phyloP scores from a whole-genome alignment of 164 flowering plant species.

The Tetracentron sinense region DNA sequence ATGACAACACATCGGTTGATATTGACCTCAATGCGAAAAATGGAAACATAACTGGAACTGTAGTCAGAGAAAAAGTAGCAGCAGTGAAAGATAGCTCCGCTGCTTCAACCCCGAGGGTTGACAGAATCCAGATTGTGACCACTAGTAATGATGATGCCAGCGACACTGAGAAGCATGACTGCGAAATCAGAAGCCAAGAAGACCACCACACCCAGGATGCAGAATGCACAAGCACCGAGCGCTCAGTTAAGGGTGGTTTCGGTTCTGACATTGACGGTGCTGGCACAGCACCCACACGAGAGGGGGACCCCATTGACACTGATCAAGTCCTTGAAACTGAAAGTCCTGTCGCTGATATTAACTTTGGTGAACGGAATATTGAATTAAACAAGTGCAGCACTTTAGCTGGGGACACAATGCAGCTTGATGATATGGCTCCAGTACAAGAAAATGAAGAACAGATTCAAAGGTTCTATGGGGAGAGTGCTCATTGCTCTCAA shows the following conservation, averaged over 20 bases:
- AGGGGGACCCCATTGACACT: conserved; percentile 52
- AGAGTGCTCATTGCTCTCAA: conserved; percentile 24
- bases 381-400: conserved; percentile 33
- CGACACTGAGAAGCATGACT: conserved; percentile 82
- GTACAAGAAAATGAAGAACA: conserved; percentile 41
- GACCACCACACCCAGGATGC: conserved; percentile 71
- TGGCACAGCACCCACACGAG: conserved; percentile 49
- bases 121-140: conserved; percentile 35
- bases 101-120: conserved; percentile 43
- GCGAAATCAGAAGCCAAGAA: conserved; percentile 48
- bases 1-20: conserved; percentile 60
- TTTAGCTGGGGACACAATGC: conserved; percentile 65
- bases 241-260: conserved; percentile 50
- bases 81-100: conserved; percentile 44
- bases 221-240: conserved; percentile 59
- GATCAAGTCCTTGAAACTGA: conserved; percentile 72
- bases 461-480: conserved; percentile 15
- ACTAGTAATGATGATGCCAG: conserved; percentile 70
- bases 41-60: conserved; percentile 19
- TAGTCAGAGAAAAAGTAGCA: conserved; percentile 25
- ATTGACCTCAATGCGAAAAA: conserved; percentile 37
- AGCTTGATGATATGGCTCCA: conserved; percentile 56
- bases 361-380: conserved; percentile 24
- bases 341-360: conserved; percentile 38
- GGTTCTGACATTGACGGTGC: conserved; percentile 77